These are phyloP conservation scores for Dioscorea zingiberensis DNA, from an alignment of 106 monocot species.

Conservation along the genomic window DNA sequence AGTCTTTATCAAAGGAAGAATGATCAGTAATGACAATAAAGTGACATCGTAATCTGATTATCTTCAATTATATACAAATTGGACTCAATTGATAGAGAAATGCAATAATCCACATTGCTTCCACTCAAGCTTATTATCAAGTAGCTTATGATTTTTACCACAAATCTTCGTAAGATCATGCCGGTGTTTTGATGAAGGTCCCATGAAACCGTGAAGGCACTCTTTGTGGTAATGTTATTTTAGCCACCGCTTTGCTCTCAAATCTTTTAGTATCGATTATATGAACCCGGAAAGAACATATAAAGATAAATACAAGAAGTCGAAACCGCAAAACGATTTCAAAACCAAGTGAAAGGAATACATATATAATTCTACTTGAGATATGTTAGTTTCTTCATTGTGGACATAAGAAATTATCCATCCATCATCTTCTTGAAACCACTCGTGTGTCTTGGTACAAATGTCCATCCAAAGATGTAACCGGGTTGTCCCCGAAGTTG, in stretches of 20 bases:
- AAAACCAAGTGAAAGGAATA: too few species aligned
- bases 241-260: conserved; percentile 21
- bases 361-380: conserved; percentile 27
- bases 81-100: too few species aligned
- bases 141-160: too few species aligned
- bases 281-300: conserved; percentile 39
- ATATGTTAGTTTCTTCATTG: conserved; percentile 31
- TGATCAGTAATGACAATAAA: too few species aligned
- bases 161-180: neutral
- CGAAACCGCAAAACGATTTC: too few species aligned
- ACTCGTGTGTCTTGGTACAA: conserved; percentile 24
- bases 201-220: conserved; percentile 49
- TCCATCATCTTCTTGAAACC: conserved; percentile 43
- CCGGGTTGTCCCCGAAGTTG: conserved; percentile 22
- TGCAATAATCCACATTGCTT: too few species aligned
- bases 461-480: conserved; percentile 45
- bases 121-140: too few species aligned
- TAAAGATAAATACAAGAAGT: neutral
- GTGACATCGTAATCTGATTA: too few species aligned
- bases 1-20: too few species aligned
- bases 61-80: too few species aligned
- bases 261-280: conserved; percentile 40
- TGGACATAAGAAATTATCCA: conserved; percentile 52
- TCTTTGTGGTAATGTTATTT: conserved; percentile 40
- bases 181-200: conserved; percentile 19